A percentile compares a stretch with the other conserved stretches of the same genome.
phyloP scores from a whole-genome alignment of 2,329 filamentous ascomycete genomes.

The Fusarium stilboides region DNA sequence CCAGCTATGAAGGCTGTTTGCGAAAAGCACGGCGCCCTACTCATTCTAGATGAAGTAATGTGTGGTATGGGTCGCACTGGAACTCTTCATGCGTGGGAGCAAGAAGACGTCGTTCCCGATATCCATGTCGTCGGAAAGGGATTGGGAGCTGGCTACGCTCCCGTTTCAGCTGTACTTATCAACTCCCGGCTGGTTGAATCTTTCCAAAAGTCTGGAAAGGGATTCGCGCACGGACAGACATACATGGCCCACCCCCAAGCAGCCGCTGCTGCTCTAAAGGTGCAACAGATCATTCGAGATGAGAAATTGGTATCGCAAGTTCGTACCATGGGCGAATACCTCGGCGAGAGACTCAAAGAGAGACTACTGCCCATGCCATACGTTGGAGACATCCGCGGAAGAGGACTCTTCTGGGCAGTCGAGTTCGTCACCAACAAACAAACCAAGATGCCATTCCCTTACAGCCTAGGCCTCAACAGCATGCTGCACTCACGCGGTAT shows the following conservation, averaged over 20 bases:
- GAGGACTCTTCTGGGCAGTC: conserved; percentile 41
- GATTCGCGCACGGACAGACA: conserved; percentile 36
- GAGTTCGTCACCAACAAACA: conserved; percentile 46
- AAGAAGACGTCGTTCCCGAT: conserved; percentile 72
- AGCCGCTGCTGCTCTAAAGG: conserved; percentile 27
- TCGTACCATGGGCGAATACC: conserved; percentile 25
- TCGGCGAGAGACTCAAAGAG: conserved; percentile 36
- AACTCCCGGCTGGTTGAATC: conserved; percentile 34
- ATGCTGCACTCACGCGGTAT: conserved; percentile 40
- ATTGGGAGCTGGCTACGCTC: conserved; percentile 60
- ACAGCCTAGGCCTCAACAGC: conserved; percentile 23
- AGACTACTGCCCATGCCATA: conserved; percentile 12
- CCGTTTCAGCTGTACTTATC: conserved; percentile 38
- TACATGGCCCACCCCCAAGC: conserved; percentile 41
- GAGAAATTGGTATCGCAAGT: conserved; percentile 18
- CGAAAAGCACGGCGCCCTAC: conserved; percentile 67
- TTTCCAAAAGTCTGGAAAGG: conserved; percentile 31
- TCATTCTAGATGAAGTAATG: conserved; percentile 77
- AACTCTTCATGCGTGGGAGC: conserved; percentile 74
- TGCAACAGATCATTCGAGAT: conserved; percentile 37
- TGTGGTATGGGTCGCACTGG: conserved; percentile 75
- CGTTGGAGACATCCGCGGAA: conserved; percentile 44
- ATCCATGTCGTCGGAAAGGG: conserved; percentile 78
- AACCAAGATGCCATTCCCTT: conserved; percentile 39
- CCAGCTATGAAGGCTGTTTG: conserved; percentile 68